Conservation (phyloP, 1,284 basidiomycete genomes). For the Sporisorium reilianum region DNA sequence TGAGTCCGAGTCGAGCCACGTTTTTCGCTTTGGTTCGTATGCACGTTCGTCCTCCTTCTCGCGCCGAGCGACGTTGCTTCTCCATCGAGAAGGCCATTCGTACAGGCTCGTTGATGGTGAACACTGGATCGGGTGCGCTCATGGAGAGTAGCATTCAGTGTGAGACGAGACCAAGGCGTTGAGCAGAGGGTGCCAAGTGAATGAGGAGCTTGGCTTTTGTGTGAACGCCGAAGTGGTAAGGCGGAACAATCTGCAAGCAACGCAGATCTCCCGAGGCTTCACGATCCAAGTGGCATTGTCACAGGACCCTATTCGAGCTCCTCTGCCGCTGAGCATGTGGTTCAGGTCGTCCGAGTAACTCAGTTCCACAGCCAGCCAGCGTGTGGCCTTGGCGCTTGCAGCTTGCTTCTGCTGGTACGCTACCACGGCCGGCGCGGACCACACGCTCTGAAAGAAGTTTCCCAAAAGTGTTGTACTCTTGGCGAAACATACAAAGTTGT, state of each 20-base stretch:
- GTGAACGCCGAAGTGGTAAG: too few species aligned
- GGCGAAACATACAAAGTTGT: too few species aligned
- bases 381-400: background rate
- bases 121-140: too few species aligned
- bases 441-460: too few species aligned
- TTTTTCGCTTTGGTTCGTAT: background rate
- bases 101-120: too few species aligned
- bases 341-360: background rate
- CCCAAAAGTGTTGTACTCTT: too few species aligned
- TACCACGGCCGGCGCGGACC: too few species aligned
- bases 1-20: conserved; percentile 7
- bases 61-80: background rate
- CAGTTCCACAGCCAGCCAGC: background rate
- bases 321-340: background rate
- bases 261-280: background rate
- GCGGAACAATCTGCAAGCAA: background rate
- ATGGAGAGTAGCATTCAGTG: too few species aligned
- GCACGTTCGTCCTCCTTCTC: background rate
- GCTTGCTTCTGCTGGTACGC: background rate
- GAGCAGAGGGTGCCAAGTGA: too few species aligned
- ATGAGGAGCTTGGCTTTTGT: too few species aligned
- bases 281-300: background rate
- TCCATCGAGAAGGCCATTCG: too few species aligned
- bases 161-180: too few species aligned
- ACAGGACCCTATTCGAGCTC: background rate